Conservation (phyloP, 2,329 filamentous ascomycete species). For the Fusarium guadeloupense region DNA sequence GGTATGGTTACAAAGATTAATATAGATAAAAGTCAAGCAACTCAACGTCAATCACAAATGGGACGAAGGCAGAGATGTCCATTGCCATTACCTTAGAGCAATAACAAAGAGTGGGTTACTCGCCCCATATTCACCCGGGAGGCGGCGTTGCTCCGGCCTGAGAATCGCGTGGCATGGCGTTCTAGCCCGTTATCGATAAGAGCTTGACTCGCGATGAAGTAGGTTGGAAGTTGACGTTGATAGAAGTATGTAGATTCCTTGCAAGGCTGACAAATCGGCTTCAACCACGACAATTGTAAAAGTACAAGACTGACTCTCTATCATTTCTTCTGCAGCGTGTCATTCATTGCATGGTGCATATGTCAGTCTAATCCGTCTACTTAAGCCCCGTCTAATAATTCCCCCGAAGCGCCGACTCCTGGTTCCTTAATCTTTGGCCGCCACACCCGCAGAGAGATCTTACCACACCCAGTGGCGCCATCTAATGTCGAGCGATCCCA, state of each 20-base stretch:
- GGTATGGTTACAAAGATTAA: too few relatives aligned
- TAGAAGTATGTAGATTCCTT: too few relatives aligned
- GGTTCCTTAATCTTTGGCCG: constrained; percentile 11
- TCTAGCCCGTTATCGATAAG: constrained; percentile 24
- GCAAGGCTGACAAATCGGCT: constrained; percentile 39
- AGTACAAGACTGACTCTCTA: not conserved
- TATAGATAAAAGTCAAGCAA: too few relatives aligned
- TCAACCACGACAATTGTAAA: constrained; percentile 32
- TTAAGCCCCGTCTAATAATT: too few relatives aligned
- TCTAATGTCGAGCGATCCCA: constrained; percentile 42
- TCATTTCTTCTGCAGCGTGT: constrained; percentile 3
- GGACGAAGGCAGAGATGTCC: not conserved
- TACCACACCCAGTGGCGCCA: constrained; percentile 27
- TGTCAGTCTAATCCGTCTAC: too few relatives aligned
- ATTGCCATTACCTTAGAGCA: not conserved
- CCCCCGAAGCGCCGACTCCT: constrained; percentile 7
- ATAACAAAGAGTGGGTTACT: not conserved
- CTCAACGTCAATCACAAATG: too few relatives aligned
- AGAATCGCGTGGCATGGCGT: not conserved
- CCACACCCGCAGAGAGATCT: constrained; percentile 23
- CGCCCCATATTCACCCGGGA: constrained; percentile 22
- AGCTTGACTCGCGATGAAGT: too few relatives aligned
- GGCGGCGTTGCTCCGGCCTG: constrained; percentile 17
- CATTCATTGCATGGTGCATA: not conserved
- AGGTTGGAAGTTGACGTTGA: not conserved